A percentile compares a stretch with the other conserved stretches of the same genome.
phyloP scores from a whole-genome alignment of 75 land plant species.

The Selaginella tamariscina region DNA sequence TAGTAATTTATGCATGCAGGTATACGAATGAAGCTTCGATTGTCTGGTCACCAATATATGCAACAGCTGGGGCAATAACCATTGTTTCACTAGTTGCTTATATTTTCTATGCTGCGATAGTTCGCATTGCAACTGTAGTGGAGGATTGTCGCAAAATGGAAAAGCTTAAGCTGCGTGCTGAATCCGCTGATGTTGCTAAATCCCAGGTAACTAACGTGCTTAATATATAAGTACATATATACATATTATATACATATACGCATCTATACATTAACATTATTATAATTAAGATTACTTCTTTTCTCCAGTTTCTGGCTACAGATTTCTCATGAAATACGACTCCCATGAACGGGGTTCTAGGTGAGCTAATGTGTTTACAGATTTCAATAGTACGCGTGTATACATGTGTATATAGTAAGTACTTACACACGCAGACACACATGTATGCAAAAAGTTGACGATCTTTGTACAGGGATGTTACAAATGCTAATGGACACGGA shows the following conservation, averaged over 20 bases:
- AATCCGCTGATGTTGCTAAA: constrained; percentile 84
- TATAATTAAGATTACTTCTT: not conserved
- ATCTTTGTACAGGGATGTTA: constrained; percentile 58
- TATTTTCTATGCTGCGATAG: constrained; percentile 55
- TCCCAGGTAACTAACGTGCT: constrained; percentile 44
- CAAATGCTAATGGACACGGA: constrained; percentile 88
- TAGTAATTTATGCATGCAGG: no score
- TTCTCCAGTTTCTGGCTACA: constrained; percentile 80
- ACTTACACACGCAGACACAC: no score
- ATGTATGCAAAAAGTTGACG: no score
- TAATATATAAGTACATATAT: not conserved
- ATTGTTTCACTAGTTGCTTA: constrained; percentile 49
- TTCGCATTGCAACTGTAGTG: constrained; percentile 55
- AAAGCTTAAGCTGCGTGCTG: constrained; percentile 59
- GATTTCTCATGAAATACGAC: constrained; percentile 99
- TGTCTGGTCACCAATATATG: constrained; percentile 48
- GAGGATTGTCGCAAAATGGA: constrained; percentile 65
- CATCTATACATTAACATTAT: not conserved
- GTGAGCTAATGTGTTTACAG: constrained; percentile 27
- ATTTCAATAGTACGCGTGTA: not conserved
- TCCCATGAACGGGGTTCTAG: constrained; percentile 98
- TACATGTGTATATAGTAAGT: no score
- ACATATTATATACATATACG: not conserved
- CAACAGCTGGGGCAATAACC: constrained; percentile 40
- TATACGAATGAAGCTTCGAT: constrained; percentile 48